phyloP scores from a whole-genome alignment of 108 stramenopile species.

The Stephanodiscus triporus region DNA sequence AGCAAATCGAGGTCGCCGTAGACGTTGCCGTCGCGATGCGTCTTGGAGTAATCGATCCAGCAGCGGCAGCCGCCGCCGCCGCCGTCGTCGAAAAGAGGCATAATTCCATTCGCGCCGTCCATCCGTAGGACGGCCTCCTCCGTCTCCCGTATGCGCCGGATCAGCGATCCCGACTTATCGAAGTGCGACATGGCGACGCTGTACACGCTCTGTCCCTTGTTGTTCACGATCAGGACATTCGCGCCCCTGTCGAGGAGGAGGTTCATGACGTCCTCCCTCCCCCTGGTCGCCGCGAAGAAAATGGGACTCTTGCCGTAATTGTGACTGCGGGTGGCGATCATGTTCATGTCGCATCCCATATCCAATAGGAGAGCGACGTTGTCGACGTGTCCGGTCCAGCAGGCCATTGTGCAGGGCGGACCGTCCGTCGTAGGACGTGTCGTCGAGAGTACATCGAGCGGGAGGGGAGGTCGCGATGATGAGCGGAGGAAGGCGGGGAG shows the following conservation, averaged over 20 bases:
- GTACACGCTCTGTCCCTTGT: constrained; percentile 83
- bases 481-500: constrained; percentile 25
- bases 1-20: constrained; percentile 84
- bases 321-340: constrained; percentile 52
- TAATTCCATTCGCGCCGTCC: constrained; percentile 20
- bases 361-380: constrained; percentile 60
- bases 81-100: constrained; percentile 4
- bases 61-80: too few relatives aligned
- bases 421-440: constrained; percentile 51
- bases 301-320: constrained; percentile 87
- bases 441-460: too few relatives aligned
- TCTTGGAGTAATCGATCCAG: constrained; percentile 66
- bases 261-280: constrained; percentile 61
- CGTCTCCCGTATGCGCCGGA: constrained; percentile 24
- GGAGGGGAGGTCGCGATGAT: constrained; percentile 10
- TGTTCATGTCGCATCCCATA: constrained; percentile 55
- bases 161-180: neutral
- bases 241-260: constrained; percentile 52
- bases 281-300: constrained; percentile 78
- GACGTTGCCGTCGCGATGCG: constrained; percentile 65
- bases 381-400: constrained; percentile 70
- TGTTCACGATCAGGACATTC: constrained; percentile 78
- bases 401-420: constrained; percentile 73
- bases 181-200: constrained; percentile 64
- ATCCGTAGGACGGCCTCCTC: too few relatives aligned